phyloP scores from a whole-genome alignment of 768 basidiomycete genomes.

The Cystobasidium tubakii region DNA sequence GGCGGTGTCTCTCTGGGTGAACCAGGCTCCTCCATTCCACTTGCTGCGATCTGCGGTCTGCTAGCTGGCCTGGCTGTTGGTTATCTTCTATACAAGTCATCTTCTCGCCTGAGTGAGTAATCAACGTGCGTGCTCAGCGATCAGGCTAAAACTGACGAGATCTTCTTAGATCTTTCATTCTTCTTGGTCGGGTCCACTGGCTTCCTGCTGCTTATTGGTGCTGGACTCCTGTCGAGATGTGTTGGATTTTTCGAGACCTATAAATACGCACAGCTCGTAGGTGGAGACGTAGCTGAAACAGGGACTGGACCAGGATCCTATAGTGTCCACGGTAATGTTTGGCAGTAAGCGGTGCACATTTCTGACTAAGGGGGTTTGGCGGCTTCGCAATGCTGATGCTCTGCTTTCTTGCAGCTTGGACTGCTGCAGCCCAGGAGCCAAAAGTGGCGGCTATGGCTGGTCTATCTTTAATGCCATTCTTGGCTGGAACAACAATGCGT shows the following conservation, averaged over 20 bases:
- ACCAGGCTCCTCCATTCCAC: conserved; percentile 75
- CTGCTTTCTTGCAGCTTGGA: conserved; percentile 49
- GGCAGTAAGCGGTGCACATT: conserved; percentile 47
- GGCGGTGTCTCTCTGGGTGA: conserved; percentile 66
- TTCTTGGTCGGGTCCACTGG: conserved; percentile 91
- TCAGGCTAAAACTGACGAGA: conserved; percentile 56
- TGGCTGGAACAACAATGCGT: conserved; percentile 57
- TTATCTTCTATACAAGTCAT: conserved; percentile 46
- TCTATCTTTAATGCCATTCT: conserved; percentile 73
- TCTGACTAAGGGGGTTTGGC: conserved; percentile 40
- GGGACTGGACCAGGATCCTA: conserved; percentile 72
- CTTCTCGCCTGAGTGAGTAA: neutral
- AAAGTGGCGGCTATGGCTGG: conserved; percentile 59
- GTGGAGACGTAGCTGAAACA: conserved; percentile 58
- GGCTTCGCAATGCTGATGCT: too few relatives aligned
- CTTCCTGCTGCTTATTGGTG: conserved; percentile 83
- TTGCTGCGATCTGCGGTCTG: conserved; percentile 80
- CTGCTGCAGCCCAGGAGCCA: conserved; percentile 67
- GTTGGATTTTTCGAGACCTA: conserved; percentile 68
- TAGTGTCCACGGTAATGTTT: conserved; percentile 31
- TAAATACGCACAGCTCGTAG: conserved; percentile 58
- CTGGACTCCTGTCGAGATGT: conserved; percentile 80
- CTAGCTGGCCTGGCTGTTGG: conserved; percentile 70
- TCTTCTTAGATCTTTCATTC: conserved; percentile 67
- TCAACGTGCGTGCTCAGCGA: too few relatives aligned